phyloP scores from a whole-genome alignment of 345 rosid genomes.

The Jatropha curcas region DNA sequence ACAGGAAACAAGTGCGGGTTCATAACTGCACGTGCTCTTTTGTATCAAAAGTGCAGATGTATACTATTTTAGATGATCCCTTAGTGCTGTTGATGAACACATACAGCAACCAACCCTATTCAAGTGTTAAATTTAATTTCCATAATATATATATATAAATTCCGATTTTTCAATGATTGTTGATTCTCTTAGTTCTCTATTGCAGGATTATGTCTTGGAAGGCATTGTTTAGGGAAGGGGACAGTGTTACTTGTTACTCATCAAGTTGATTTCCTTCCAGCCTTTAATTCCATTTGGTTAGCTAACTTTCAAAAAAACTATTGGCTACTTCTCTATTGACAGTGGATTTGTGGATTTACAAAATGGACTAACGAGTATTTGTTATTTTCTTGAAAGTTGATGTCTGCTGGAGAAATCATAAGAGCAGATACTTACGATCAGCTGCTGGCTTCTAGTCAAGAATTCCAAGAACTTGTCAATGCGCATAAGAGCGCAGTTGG shows the following conservation, averaged over 20 bases:
- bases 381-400: conserved; percentile 40
- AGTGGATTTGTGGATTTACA: too few relatives aligned
- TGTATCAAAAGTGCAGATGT: conserved; percentile 58
- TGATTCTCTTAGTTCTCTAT: background rate
- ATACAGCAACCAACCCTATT: conserved; percentile 50
- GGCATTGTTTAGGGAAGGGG: conserved; percentile 47
- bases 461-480: conserved; percentile 52
- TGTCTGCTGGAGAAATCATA: conserved; percentile 48
- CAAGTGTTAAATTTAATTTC: conserved; percentile 9
- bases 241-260: conserved; percentile 57
- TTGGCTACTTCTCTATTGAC: background rate
- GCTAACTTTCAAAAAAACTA: conserved; percentile 5
- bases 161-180: background rate
- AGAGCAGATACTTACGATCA: conserved; percentile 39
- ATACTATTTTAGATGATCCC: conserved; percentile 63
- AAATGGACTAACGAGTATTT: background rate
- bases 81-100: conserved; percentile 69
- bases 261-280: conserved; percentile 60
- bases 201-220: conserved; percentile 52
- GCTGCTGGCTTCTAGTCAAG: conserved; percentile 37
- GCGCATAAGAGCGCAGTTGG: conserved; percentile 39
- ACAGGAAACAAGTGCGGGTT: conserved; percentile 55
- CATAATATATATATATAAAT: too few relatives aligned
- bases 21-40: conserved; percentile 61
- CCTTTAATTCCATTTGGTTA: conserved; percentile 46